Evolutionary conservation across 1,139 yeast genomes (phyloP), one percentile per base, ranked within the genome.

Genomic region (Pneumocystis murina): DNA sequence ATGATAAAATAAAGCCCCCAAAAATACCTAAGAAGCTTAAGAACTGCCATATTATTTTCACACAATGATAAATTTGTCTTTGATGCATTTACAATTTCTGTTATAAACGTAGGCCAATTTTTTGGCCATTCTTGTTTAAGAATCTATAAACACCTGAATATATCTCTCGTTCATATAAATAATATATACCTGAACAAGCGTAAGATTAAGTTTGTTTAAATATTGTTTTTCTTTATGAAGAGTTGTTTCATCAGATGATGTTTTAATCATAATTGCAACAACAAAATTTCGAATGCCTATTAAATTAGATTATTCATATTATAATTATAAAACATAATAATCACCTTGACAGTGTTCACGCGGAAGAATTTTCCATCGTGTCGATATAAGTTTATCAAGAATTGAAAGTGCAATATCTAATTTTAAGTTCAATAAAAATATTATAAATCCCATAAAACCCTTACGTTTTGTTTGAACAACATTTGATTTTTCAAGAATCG

Each of bases 71-170:
- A 83, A 59, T 95, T 86, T 24, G 94, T 84, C 68, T 89, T 83
- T 63, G 95, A 86, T 68, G 95, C 85, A 68, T 81, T 81, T 59
- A 92, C 94, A 67, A 92, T 82, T 73, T 94, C 98, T 16, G 97
- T 96, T 63, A 92, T 86, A 71, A 94, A 92, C 70, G 87, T 88
- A 30, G 97, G 97, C 99, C 99, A 92, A 73, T 90, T 87, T 70
- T 85, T 90, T 57, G 99, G 99, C 99, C 99, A 92, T 73, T 92
- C 99, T 75, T 94, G 97, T 73, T 92, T 92, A 72, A 92, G 82
- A 63, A 92, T 85, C 72, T 92, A 95, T 39, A 40, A 7, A 24
- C 12, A 36, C 2, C 40, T 30, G 14, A 40, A 28, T 38, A 7
- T 14, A n/a, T 24, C 28, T 1, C 24, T 1, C 16, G 10, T 24